phyloP scores from a whole-genome alignment of 495 filamentous ascomycete species.

The Xanthoparmelia taractica region DNA sequence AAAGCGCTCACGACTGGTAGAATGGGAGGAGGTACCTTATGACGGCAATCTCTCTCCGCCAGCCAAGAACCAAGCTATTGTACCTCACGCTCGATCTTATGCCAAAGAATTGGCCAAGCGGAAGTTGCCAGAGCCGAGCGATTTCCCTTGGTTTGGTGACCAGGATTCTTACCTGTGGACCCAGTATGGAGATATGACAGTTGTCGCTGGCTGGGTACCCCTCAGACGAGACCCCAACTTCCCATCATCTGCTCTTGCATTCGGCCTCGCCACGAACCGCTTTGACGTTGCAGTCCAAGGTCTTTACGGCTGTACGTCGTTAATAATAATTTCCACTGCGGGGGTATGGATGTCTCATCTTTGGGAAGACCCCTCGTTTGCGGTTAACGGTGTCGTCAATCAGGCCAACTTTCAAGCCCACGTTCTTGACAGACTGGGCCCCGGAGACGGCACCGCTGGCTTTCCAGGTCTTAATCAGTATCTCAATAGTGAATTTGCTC shows the following conservation, averaged over 20 bases:
- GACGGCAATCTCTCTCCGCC: not conserved
- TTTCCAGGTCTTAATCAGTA: not conserved
- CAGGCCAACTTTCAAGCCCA: not conserved
- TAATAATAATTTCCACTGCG: not conserved
- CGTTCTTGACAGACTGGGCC: not conserved
- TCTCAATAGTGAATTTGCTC: not conserved
- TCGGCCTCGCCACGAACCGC: not conserved
- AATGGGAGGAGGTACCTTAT: not conserved
- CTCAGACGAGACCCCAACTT: not conserved
- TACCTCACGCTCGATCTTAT: not conserved
- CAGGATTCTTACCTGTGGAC: not conserved
- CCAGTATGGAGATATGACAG: not conserved
- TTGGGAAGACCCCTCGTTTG: not conserved
- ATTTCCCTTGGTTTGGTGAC: not conserved
- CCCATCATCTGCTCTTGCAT: not conserved
- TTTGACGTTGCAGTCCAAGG: not conserved
- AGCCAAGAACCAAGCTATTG: not conserved
- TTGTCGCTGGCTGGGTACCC: not conserved
- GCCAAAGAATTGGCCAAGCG: not conserved
- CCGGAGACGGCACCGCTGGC: not conserved
- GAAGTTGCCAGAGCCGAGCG: not conserved
- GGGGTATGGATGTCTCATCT: not conserved
- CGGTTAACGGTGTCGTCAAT: not conserved
- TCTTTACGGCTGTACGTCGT: not conserved
- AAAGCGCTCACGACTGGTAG: not conserved